Conservation (phyloP, 1,284 basidiomycete species). For the Apiotrichum montevideense region DNA sequence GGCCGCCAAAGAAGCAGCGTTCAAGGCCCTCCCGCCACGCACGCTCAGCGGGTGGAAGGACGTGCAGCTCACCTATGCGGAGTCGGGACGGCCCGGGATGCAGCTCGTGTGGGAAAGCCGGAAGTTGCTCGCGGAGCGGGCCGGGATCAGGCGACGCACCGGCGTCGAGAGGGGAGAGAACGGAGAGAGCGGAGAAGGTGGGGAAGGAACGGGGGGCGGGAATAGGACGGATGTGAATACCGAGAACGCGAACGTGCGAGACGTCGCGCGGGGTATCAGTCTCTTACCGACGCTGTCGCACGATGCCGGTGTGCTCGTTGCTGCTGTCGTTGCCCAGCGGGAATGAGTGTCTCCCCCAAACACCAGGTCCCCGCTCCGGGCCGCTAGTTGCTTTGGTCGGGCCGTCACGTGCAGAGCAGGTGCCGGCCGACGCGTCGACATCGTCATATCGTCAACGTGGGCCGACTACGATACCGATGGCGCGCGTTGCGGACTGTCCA, state of each 20-base stretch:
- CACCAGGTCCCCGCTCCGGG: too few species aligned
- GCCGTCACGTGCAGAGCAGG: too few species aligned
- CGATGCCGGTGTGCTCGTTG: constrained; percentile 74
- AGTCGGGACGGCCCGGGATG: constrained; percentile 23
- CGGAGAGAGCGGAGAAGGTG: neutral
- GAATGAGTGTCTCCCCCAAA: too few species aligned
- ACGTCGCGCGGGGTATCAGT: constrained; percentile 18
- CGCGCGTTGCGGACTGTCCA: too few species aligned
- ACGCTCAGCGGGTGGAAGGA: constrained; percentile 67
- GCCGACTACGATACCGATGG: too few species aligned
- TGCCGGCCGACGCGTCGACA: too few species aligned
- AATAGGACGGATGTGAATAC: neutral
- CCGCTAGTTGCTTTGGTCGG: too few species aligned
- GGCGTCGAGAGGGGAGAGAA: too few species aligned
- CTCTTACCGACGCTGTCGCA: constrained; percentile 70
- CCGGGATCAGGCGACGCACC: too few species aligned
- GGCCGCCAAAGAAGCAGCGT: constrained; percentile 82
- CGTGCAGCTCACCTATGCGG: constrained; percentile 44
- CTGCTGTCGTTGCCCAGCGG: constrained; percentile 63
- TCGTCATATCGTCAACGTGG: too few species aligned
- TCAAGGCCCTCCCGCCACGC: constrained; percentile 72
- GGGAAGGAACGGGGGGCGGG: neutral
- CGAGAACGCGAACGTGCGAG: neutral
- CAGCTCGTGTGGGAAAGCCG: constrained; percentile 2
- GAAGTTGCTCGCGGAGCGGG: neutral